Evolutionary conservation across 441 rosid genomes (phyloP).

Genomic region (Populus hybrid): DNA sequence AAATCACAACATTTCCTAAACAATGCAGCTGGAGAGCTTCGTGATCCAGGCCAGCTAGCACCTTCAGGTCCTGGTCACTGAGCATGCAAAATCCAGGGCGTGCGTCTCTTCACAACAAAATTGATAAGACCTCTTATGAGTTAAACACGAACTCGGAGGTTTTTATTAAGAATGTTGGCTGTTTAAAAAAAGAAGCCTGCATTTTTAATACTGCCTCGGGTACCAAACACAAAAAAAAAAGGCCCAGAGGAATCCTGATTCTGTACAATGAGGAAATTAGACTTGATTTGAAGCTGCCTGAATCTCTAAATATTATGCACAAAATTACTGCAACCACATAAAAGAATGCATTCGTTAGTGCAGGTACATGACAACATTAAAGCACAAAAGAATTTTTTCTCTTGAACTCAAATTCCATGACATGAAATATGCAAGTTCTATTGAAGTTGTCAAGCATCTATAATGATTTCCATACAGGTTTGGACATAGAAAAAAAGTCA

Average conservation of each 20-base stretch:
- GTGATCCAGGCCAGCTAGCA: slow-evolving; percentile 13
- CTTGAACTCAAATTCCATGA: neutral
- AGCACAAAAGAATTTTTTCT: no score
- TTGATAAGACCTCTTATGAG: slow-evolving; percentile 5
- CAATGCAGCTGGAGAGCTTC: slow-evolving; percentile 9
- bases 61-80: slow-evolving; percentile 5
- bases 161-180: slow-evolving; percentile 33
- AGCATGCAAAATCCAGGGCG: slow-evolving; percentile 3
- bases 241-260: slow-evolving; percentile 14
- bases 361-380: neutral
- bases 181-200: slow-evolving; percentile 30
- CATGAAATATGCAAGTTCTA: neutral
- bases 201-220: slow-evolving; percentile 15
- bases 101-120: neutral
- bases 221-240: slow-evolving; percentile 11
- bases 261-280: slow-evolving; percentile 26
- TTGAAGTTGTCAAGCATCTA: neutral
- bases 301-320: slow-evolving; percentile 5
- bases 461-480: neutral
- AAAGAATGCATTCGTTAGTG: neutral
- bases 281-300: slow-evolving; percentile 17
- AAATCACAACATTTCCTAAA: no score
- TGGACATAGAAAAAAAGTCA: neutral
- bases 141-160: slow-evolving; percentile 7
- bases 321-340: slow-evolving; percentile 21